Base-by-base conservation (phyloP, 1,284 basidiomycete genomes). In the Tilletia horrida region DNA sequence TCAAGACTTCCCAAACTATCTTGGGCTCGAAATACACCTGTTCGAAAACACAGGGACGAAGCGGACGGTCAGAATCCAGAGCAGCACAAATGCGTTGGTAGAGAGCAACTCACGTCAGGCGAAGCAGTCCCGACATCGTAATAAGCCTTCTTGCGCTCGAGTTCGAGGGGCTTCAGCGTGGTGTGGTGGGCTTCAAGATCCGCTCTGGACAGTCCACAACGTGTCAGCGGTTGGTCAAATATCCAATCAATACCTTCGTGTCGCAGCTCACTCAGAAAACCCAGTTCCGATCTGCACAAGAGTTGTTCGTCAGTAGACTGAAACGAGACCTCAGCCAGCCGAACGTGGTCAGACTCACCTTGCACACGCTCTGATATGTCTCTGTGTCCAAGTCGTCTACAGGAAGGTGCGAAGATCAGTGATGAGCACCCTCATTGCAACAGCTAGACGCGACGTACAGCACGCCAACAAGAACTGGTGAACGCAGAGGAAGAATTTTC, bases 1-100 rank as follows among this genome's bases (percentile, higher is more conserved):
- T 92, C 76, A 98, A 86, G 40, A 99, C 94, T 84, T 99, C 96
- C 94, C 95, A 98, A 1, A 99, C 92, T 21, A 96, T 64, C 62
- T 75, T 73, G 13, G 78, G 72, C 50, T 81, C 78, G 64, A 82
- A 81, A 64, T 70, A 81, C 6, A 81, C 71, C 62, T 67, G 31
- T 8, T 9, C 67, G 14, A 64, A 50, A 43, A 43, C 16, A 21
- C 9, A 35, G 23, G n/a, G 21, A 27, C 3, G n/a, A 11, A 11
- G 35, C 35, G 11, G 35, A 48, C 47, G 2, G 29, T 55, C 35
- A 43, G 29, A n/a, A 8, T 23, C 44, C 27, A 42, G 31, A 2
- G 43, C 25, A 44, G 40, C 42, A 43, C 64, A 65, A 57, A n/a
- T 2, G 62, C 31, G 61, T 42, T 52, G 9, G 14, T 0, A 35